A percentile compares a stretch with the other conserved stretches of the same genome.
phyloP scores from a whole-genome alignment of 1,284 basidiomycete species.

The Moesziomyces antarcticus region DNA sequence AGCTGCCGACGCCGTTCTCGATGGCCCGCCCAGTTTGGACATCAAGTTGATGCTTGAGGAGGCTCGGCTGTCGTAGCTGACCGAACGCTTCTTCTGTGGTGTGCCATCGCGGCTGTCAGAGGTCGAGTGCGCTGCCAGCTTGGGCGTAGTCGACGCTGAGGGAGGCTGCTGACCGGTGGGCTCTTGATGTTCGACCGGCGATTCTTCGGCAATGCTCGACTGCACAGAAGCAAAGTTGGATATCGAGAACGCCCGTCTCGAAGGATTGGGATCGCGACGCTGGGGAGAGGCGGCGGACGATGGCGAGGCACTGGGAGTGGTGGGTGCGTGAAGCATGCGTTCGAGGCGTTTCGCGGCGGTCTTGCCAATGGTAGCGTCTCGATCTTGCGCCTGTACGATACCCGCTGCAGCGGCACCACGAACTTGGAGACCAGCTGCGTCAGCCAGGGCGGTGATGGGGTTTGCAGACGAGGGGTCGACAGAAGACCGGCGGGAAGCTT shows the following conservation, averaged over 20 bases:
- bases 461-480: constrained; percentile 9
- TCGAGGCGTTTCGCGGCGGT: constrained; percentile 55
- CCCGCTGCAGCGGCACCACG: constrained; percentile 24
- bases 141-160: not conserved
- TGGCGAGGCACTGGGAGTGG: constrained; percentile 21
- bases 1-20: constrained; percentile 10
- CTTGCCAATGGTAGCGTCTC: constrained; percentile 55
- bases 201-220: constrained; percentile 37
- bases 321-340: constrained; percentile 39
- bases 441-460: constrained; percentile 15
- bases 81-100: constrained; percentile 39
- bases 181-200: not conserved
- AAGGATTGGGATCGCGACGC: constrained; percentile 6
- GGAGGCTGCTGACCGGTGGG: not conserved
- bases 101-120: constrained; percentile 11
- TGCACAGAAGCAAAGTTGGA: constrained; percentile 30
- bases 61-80: constrained; percentile 34
- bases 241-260: constrained; percentile 34
- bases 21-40: constrained; percentile 13
- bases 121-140: not conserved
- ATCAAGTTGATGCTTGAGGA: constrained; percentile 22
- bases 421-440: constrained; percentile 28
- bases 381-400: constrained; percentile 46
- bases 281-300: constrained; percentile 9
- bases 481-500: constrained; percentile 1